phyloP scores from a whole-genome alignment of 169 alveolate genomes.

The Plasmodium gallinaceum region DNA sequence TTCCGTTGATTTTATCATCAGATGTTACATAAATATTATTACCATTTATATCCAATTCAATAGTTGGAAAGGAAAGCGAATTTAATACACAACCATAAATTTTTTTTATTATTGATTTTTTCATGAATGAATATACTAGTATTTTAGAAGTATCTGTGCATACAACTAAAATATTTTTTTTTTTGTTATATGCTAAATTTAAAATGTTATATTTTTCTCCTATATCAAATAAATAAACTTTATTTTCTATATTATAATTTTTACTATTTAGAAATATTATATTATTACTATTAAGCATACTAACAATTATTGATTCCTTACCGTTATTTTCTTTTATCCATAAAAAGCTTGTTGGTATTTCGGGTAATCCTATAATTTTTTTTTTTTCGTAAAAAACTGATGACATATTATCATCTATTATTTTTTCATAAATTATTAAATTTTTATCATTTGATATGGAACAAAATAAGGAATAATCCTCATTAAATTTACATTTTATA shows the following conservation, averaged over 20 bases:
- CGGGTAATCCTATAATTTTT: constrained; percentile 66
- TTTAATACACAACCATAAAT: constrained; percentile 75
- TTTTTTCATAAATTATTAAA: constrained; percentile 72
- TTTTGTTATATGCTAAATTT: constrained; percentile 45
- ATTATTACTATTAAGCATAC: constrained; percentile 59
- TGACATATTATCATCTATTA: background rate
- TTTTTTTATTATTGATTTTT: constrained; percentile 35
- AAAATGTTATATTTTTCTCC: constrained; percentile 52
- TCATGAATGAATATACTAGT: constrained; percentile 64
- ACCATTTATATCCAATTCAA: constrained; percentile 56
- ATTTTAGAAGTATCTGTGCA: constrained; percentile 71
- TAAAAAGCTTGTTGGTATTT: constrained; percentile 52
- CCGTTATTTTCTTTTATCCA: constrained; percentile 37
- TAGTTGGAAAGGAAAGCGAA: constrained; percentile 69
- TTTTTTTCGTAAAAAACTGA: constrained; percentile 31
- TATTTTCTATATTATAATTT: constrained; percentile 31
- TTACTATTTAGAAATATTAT: constrained; percentile 48
- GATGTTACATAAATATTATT: constrained; percentile 66
- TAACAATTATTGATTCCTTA: constrained; percentile 30
- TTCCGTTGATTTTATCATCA: constrained; percentile 55
- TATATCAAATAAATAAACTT: constrained; percentile 40
- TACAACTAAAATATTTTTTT: constrained; percentile 59
- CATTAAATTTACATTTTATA: constrained; percentile 49
- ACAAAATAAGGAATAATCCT: constrained; percentile 49
- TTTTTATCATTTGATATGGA: constrained; percentile 73